Evolutionary conservation across 2,329 filamentous ascomycete genomes (phyloP).

Genomic region (Exophiala alcalophila): DNA sequence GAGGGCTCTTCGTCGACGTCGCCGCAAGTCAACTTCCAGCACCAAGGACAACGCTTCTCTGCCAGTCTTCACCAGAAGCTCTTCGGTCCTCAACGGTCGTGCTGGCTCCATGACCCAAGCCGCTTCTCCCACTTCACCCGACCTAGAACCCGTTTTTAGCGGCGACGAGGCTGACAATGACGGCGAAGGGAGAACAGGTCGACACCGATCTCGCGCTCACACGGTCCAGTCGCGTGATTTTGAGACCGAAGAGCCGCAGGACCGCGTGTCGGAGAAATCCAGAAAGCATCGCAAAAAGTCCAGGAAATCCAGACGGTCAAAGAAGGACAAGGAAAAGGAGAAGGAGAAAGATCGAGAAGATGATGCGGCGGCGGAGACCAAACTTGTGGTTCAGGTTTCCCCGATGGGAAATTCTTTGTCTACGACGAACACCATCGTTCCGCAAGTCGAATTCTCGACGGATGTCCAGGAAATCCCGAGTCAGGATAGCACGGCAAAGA

Average conservation of each 20-base stretch:
- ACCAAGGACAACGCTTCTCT: slow-evolving; percentile 60
- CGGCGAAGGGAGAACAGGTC: slow-evolving; percentile 37
- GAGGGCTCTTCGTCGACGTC: slow-evolving; percentile 67
- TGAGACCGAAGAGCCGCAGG: slow-evolving; percentile 34
- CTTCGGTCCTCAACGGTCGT: slow-evolving; percentile 39
- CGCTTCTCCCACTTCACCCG: slow-evolving; percentile 13
- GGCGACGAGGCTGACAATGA: slow-evolving; percentile 56
- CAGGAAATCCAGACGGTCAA: slow-evolving; percentile 24
- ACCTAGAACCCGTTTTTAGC: slow-evolving; percentile 37
- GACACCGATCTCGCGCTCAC: slow-evolving; percentile 23
- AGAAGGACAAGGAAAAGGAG: slow-evolving; percentile 25
- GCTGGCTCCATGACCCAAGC: slow-evolving; percentile 23
- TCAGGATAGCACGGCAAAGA: slow-evolving; percentile 38
- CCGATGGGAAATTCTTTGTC: slow-evolving; percentile 5
- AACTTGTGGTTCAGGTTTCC: slow-evolving; percentile 14
- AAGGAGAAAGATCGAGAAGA: slow-evolving; percentile 35
- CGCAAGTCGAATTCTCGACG: slow-evolving; percentile 59
- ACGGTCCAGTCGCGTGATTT: slow-evolving; percentile 47
- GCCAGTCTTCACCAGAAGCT: slow-evolving; percentile 37
- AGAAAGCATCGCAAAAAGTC: slow-evolving; percentile 36
- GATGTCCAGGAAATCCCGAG: slow-evolving; percentile 32
- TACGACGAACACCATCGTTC: slow-evolving; percentile 11
- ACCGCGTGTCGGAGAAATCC: slow-evolving; percentile 28
- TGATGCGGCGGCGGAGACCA: slow-evolving; percentile 39
- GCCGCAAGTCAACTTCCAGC: slow-evolving; percentile 72